Evolutionary conservation across 2,329 filamentous ascomycete genomes (phyloP).

Genomic region (Nigrograna mackinnonii): DNA sequence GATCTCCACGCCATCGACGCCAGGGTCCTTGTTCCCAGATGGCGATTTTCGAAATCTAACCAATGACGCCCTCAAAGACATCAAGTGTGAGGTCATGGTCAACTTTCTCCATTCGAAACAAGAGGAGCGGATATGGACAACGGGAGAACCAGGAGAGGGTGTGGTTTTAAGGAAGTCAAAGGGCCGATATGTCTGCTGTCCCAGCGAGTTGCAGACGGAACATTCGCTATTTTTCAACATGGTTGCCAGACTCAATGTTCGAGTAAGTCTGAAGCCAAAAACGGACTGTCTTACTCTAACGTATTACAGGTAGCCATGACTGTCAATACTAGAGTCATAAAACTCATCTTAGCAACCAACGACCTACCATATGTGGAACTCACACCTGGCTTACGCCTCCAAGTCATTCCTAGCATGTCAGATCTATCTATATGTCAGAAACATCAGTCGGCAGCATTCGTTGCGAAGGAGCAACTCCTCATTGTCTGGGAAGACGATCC

Average conservation of each 20-base stretch:
- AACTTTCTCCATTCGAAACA: constrained; percentile 67
- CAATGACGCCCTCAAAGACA: constrained; percentile 53
- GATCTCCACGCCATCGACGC: too few relatives aligned
- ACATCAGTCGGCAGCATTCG: constrained; percentile 79
- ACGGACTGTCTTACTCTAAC: constrained; percentile 8
- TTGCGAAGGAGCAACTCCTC: constrained; percentile 70
- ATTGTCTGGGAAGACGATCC: constrained; percentile 85
- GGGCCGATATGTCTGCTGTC: constrained; percentile 56
- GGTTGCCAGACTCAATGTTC: constrained; percentile 56
- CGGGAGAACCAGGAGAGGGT: constrained; percentile 54
- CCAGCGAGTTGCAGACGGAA: constrained; percentile 50
- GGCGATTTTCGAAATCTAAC: constrained; percentile 42
- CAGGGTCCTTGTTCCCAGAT: constrained; percentile 31
- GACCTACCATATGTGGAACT: constrained; percentile 62
- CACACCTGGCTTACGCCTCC: constrained; percentile 60
- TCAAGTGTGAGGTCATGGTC: constrained; percentile 66
- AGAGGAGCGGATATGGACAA: constrained; percentile 58
- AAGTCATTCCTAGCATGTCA: constrained; percentile 62
- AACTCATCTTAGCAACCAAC: constrained; percentile 59
- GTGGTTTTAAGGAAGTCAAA: constrained; percentile 58
- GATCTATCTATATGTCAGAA: constrained; percentile 67
- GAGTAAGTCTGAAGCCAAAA: constrained; percentile 41
- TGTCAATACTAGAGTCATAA: constrained; percentile 66
- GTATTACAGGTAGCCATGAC: constrained; percentile 66
- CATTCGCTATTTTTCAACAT: constrained; percentile 55